A percentile compares a stretch with the other conserved stretches of the same genome.
These are phyloP conservation scores for Clonostachys byssicola DNA, from an alignment of 2,329 filamentous ascomycete species.

Conservation along the genomic window DNA sequence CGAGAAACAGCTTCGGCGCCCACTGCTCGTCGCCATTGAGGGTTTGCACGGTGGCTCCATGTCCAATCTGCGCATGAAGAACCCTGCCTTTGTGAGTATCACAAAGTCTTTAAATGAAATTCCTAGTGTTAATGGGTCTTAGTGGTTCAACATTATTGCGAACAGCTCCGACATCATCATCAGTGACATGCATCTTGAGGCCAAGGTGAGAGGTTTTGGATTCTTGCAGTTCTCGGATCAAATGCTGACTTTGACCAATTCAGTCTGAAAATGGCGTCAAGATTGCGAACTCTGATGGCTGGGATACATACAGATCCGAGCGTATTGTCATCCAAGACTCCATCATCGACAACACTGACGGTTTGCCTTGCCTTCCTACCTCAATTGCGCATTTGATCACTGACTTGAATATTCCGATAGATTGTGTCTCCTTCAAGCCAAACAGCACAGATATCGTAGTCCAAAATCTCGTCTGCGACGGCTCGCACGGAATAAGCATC, in stretches of 20 bases:
- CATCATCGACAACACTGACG: slow-evolving; percentile 59
- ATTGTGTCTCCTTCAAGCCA: slow-evolving; percentile 73
- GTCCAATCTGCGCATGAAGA: slow-evolving; percentile 54
- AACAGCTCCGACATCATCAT: slow-evolving; percentile 63
- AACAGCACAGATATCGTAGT: slow-evolving; percentile 67
- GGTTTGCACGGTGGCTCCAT: slow-evolving; percentile 54
- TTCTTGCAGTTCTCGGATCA: no score
- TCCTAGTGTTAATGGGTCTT: not conserved
- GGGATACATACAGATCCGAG: slow-evolving; percentile 58
- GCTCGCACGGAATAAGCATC: slow-evolving; percentile 68
- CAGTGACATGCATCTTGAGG: slow-evolving; percentile 44
- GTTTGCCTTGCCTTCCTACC: not conserved
- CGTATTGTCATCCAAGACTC: slow-evolving; percentile 66
- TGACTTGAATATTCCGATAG: slow-evolving; percentile 9
- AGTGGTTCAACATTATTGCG: slow-evolving; percentile 52
- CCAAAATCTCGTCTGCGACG: slow-evolving; percentile 63
- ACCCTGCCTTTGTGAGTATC: slow-evolving; percentile 35
- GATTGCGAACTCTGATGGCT: slow-evolving; percentile 60
- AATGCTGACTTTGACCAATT: slow-evolving; percentile 37
- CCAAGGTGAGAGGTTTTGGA: not conserved
- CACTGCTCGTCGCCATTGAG: slow-evolving; percentile 52
- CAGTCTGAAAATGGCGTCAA: slow-evolving; percentile 43
- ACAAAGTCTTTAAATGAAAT: not conserved
- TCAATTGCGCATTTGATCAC: no score
- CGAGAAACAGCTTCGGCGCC: slow-evolving; percentile 39